Percentiles rank a stretch among this genome's conserved stretches.
These are phyloP conservation scores for Epichloe baconii DNA, from an alignment of 2,329 filamentous ascomycete genomes.

Conservation along the genomic window DNA sequence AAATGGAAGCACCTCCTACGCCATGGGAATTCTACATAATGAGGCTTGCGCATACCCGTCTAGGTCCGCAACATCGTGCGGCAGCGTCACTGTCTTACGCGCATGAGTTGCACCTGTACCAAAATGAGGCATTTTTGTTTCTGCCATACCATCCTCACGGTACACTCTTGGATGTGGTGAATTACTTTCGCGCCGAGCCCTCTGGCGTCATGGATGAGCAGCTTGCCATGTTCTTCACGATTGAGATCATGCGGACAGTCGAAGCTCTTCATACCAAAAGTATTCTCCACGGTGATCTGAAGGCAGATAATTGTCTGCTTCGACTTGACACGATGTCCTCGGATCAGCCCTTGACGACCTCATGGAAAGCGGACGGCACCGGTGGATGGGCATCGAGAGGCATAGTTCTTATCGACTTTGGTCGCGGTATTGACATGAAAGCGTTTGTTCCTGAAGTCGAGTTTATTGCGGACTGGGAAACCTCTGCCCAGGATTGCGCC, in stretches of 20 bases:
- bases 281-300: constrained; percentile 85
- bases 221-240: constrained; percentile 86
- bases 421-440: constrained; percentile 85
- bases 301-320: constrained; percentile 88
- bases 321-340: constrained; percentile 50
- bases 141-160: constrained; percentile 82
- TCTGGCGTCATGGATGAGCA: constrained; percentile 75
- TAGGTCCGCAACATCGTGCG: constrained; percentile 58
- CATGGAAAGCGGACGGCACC: constrained; percentile 61
- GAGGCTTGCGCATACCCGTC: constrained; percentile 62
- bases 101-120: constrained; percentile 84
- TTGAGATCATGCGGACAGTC: constrained; percentile 82
- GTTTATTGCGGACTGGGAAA: constrained; percentile 95
- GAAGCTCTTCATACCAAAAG: constrained; percentile 71
- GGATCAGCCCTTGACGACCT: constrained; percentile 35
- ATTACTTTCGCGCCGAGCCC: constrained; percentile 61
- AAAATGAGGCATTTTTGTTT: constrained; percentile 79
- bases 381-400: constrained; percentile 73
- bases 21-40: constrained; percentile 98
- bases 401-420: constrained; percentile 84
- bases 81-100: constrained; percentile 67
- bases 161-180: constrained; percentile 88
- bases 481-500: constrained; percentile 72
- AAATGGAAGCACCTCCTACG: constrained; percentile 82
- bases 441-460: constrained; percentile 59